Conservation (phyloP, 2,329 filamentous ascomycete species). For the Dactylellina drechsleri region DNA sequence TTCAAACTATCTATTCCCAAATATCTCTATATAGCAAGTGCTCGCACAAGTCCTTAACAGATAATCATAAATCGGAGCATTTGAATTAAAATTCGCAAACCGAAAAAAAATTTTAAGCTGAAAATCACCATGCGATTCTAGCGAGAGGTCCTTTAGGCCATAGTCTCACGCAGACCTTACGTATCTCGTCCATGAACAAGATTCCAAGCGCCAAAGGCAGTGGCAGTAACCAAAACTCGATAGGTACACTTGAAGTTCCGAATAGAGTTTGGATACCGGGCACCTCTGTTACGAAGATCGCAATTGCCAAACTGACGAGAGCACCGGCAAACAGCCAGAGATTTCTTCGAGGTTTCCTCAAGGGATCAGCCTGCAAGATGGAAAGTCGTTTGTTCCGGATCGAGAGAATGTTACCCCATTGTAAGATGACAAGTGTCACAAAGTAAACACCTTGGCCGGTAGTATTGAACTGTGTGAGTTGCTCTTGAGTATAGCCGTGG, state of each 20-base stretch:
- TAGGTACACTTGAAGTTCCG: conserved; percentile 65
- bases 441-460: conserved; percentile 66
- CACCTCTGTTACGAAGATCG: conserved; percentile 68
- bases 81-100: too few species aligned
- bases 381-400: conserved; percentile 67
- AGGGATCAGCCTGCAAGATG: conserved; percentile 67
- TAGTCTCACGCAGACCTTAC: too few species aligned
- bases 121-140: too few species aligned
- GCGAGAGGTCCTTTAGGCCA: too few species aligned
- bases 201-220: too few species aligned
- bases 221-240: conserved; percentile 63
- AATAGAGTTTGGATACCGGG: conserved; percentile 66
- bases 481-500: conserved; percentile 64
- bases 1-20: not conserved
- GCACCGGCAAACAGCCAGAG: conserved; percentile 66
- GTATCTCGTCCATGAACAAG: too few species aligned
- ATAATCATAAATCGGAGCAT: not conserved
- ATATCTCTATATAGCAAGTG: not conserved
- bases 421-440: conserved; percentile 67
- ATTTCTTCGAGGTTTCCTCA: conserved; percentile 65
- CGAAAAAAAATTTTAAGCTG: too few species aligned
- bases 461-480: conserved; percentile 63
- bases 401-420: conserved; percentile 63
- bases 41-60: not conserved
- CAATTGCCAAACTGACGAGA: conserved; percentile 65